Evolutionary conservation across 352 stramenopile genomes (phyloP).

Genomic region (Aphanomyces euteiches): DNA sequence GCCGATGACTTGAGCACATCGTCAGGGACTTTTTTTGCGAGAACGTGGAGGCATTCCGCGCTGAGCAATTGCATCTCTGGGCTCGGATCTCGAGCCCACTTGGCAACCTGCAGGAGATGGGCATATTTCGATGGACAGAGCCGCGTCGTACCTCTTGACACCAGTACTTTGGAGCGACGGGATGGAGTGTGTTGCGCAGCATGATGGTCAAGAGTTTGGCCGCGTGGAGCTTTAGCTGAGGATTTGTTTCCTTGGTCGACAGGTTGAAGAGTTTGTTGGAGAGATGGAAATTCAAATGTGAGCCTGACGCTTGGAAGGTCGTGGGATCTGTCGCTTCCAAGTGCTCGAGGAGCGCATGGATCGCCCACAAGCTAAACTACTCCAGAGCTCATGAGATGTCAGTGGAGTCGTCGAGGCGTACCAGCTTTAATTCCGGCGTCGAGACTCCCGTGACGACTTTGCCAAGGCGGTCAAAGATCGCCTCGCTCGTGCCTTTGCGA

Average conservation of each 20-base stretch:
- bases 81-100: background rate
- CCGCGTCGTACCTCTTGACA: constrained; percentile 2
- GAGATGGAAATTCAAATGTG: constrained; percentile 18
- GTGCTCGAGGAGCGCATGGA: background rate
- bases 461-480: background rate
- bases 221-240: background rate
- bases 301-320: background rate
- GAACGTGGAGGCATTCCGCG: constrained; percentile 4
- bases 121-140: background rate
- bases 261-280: background rate
- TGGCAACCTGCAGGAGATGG: background rate
- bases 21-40: constrained; percentile 11
- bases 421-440: background rate
- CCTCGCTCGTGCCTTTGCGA: background rate
- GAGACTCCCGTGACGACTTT: constrained; percentile 8
- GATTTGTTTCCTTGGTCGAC: background rate
- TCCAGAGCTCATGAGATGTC: background rate
- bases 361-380: constrained; percentile 19
- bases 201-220: constrained; percentile 1
- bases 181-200: constrained; percentile 8
- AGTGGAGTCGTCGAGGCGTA: background rate
- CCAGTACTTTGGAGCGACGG: background rate
- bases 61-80: constrained; percentile 14
- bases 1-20: background rate
- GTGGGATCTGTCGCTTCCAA: background rate